Percentiles rank a stretch among this genome's conserved stretches.
These are phyloP conservation scores for Remersonia thermophila DNA, from an alignment of 2,329 filamentous ascomycete genomes.

Conservation along the genomic window DNA sequence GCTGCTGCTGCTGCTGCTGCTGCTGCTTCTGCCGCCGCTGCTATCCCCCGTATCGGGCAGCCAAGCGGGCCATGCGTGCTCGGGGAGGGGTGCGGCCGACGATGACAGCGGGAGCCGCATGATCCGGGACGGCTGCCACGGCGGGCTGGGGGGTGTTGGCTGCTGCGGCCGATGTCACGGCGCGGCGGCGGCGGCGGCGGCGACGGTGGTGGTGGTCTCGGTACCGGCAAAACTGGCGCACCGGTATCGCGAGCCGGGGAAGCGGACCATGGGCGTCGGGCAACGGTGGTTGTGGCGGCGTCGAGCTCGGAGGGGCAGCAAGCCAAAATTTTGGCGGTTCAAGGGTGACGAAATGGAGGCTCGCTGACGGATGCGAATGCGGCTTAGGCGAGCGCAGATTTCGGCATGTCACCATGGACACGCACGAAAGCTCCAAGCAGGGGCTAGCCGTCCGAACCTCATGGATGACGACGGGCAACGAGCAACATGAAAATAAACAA, in stretches of 20 bases:
- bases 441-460: too few species aligned
- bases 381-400: too few species aligned
- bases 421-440: too few species aligned
- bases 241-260: slow-evolving; percentile 4
- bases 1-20: slow-evolving; percentile 2
- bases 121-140: neutral
- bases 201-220: neutral
- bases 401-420: too few species aligned
- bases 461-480: too few species aligned
- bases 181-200: neutral
- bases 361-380: too few species aligned
- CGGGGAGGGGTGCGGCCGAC: neutral
- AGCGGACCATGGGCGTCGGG: slow-evolving; percentile 7
- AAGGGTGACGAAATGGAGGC: too few species aligned
- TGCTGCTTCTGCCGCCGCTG: slow-evolving; percentile 1
- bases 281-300: neutral
- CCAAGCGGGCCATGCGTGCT: slow-evolving; percentile 6
- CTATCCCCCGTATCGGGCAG: too few species aligned
- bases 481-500: too few species aligned
- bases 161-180: slow-evolving; percentile 1
- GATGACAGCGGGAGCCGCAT: slow-evolving; percentile 7
- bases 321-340: neutral
- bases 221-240: slow-evolving; percentile 7
- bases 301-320: too few species aligned
- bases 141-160: neutral